These are phyloP conservation scores for Fusarium napiforme DNA, from an alignment of 2,329 filamentous ascomycete genomes.

Conservation along the genomic window DNA sequence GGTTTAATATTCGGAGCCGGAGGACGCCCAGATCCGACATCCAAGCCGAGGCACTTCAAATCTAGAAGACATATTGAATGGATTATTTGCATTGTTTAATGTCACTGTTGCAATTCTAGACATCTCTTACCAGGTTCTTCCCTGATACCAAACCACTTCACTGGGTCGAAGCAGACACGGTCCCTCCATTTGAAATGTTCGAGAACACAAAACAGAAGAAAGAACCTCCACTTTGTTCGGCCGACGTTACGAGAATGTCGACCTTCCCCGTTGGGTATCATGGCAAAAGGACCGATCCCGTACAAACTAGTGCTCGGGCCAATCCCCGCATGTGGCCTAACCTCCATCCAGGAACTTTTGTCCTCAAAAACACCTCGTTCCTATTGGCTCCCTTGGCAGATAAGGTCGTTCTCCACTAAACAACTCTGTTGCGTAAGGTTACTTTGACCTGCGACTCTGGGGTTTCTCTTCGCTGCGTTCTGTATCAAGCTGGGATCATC, in stretches of 20 bases:
- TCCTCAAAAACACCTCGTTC: not conserved
- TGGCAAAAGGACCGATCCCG: constrained; percentile 33
- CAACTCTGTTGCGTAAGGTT: constrained; percentile 18
- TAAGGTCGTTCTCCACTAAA: constrained; percentile 26
- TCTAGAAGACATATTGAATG: not conserved
- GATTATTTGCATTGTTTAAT: not conserved
- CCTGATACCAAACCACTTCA: not conserved
- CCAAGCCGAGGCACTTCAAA: constrained; percentile 6
- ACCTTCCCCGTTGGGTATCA: constrained; percentile 33
- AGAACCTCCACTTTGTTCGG: not conserved
- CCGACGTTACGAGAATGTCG: constrained; percentile 5
- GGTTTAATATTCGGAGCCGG: constrained; percentile 23
- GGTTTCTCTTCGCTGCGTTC: not conserved
- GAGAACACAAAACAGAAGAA: not conserved
- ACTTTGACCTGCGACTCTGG: not conserved
- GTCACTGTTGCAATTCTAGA: not conserved
- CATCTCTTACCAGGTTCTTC: not conserved
- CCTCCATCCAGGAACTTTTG: constrained; percentile 24
- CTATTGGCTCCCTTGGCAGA: constrained; percentile 1
- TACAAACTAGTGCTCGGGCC: constrained; percentile 25
- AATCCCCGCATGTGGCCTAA: constrained; percentile 31
- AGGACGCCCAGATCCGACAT: constrained; percentile 5
- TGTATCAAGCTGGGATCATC: constrained; percentile 22
- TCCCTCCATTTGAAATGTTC: not conserved
- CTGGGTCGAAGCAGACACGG: not conserved